Conservation (phyloP, 2,329 filamentous ascomycete genomes). For the Pseudogymnoascus sp. region DNA sequence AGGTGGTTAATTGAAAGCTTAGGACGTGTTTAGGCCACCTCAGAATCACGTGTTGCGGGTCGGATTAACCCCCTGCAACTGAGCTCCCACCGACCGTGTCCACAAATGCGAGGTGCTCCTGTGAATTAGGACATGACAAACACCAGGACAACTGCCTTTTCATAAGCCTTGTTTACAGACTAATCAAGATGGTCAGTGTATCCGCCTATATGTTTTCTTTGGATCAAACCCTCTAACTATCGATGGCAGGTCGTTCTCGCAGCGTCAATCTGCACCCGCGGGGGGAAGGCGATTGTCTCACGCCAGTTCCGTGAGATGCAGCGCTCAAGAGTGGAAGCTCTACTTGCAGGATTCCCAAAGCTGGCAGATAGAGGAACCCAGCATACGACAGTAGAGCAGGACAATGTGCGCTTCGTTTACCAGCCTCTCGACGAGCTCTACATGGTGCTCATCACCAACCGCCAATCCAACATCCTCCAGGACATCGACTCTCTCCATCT, state of each 20-base stretch:
- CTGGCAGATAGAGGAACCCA: constrained; percentile 92
- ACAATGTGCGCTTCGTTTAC: constrained; percentile 99
- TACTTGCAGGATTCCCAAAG: constrained; percentile 95
- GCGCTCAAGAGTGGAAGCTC: constrained; percentile 88
- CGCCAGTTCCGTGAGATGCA: constrained; percentile 97
- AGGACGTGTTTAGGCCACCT: neutral
- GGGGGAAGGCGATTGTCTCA: constrained; percentile 95
- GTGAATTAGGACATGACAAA: neutral
- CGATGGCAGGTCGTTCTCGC: constrained; percentile 78
- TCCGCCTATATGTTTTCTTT: neutral
- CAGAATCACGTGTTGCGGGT: constrained; percentile 3
- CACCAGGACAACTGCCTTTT: neutral
- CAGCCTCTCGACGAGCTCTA: constrained; percentile 98
- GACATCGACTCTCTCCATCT: constrained; percentile 98
- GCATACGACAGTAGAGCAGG: constrained; percentile 96
- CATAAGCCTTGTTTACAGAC: constrained; percentile 6
- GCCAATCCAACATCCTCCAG: constrained; percentile 97
- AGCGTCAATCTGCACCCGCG: constrained; percentile 96
- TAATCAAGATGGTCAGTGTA: constrained; percentile 6
- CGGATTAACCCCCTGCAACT: constrained; percentile 7
- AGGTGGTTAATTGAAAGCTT: neutral
- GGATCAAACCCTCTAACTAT: constrained; percentile 15
- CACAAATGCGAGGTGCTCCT: constrained; percentile 6
- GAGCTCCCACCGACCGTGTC: constrained; percentile 7
- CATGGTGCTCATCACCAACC: constrained; percentile 99